These are phyloP conservation scores for Candolleomyces efflorescens DNA, from an alignment of 768 basidiomycete genomes.

Conservation along the genomic window DNA sequence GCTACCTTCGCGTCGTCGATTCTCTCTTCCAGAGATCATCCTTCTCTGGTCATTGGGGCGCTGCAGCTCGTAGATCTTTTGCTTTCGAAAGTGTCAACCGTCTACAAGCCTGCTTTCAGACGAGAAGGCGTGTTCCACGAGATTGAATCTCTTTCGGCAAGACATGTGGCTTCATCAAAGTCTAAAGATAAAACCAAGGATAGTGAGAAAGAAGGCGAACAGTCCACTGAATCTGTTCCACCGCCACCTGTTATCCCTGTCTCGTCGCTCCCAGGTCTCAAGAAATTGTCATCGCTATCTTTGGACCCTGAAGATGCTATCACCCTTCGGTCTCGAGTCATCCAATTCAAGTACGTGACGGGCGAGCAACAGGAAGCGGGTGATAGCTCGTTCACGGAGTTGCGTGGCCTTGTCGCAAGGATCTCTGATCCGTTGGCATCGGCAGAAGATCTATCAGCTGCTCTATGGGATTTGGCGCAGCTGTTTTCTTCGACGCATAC, in stretches of 20 bases:
- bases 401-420: slow-evolving; percentile 61
- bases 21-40: slow-evolving; percentile 88
- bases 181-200: slow-evolving; percentile 37
- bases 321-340: slow-evolving; percentile 85
- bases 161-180: slow-evolving; percentile 50
- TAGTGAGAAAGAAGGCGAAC: slow-evolving; percentile 5
- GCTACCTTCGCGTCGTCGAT: slow-evolving; percentile 95
- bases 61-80: slow-evolving; percentile 93
- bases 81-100: slow-evolving; percentile 72
- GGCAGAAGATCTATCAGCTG: slow-evolving; percentile 60
- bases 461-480: slow-evolving; percentile 70
- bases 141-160: slow-evolving; percentile 71
- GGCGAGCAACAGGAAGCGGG: slow-evolving; percentile 52
- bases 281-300: slow-evolving; percentile 63
- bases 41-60: slow-evolving; percentile 79
- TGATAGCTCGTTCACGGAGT: slow-evolving; percentile 58
- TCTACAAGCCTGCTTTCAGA: slow-evolving; percentile 87
- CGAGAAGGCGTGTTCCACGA: slow-evolving; percentile 97
- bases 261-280: slow-evolving; percentile 56
- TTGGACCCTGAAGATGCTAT: slow-evolving; percentile 88
- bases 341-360: slow-evolving; percentile 76
- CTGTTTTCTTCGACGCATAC: slow-evolving; percentile 72
- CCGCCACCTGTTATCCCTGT: slow-evolving; percentile 31
- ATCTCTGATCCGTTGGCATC: slow-evolving; percentile 51
- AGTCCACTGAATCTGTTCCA: slow-evolving; percentile 17